Evolutionary conservation across 1,139 yeast genomes (phyloP).

Genomic region (Lodderomyces theae): DNA sequence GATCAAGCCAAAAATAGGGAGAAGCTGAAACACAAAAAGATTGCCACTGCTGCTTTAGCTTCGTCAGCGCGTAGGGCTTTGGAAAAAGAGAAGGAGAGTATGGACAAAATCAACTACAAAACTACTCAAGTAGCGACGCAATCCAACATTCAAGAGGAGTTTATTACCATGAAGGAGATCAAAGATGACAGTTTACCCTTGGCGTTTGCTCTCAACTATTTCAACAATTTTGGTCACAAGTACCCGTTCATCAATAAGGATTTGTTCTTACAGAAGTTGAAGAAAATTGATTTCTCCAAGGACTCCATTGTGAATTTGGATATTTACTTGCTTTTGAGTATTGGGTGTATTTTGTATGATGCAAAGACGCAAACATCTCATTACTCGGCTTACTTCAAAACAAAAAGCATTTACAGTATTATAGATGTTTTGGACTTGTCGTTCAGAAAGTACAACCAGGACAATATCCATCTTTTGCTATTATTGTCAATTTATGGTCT

Average conservation of each 20-base stretch:
- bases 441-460: slow-evolving; percentile 18
- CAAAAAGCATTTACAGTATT: slow-evolving; percentile 30
- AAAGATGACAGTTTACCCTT: slow-evolving; percentile 28
- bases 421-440: slow-evolving; percentile 30
- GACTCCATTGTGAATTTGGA: slow-evolving; percentile 41
- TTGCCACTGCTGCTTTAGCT: slow-evolving; percentile 12
- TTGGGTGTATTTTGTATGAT: slow-evolving; percentile 41
- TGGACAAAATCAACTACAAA: slow-evolving; percentile 9
- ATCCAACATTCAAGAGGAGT: slow-evolving; percentile 32
- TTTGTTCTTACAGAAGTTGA: slow-evolving; percentile 21
- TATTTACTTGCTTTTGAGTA: slow-evolving; percentile 36
- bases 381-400: slow-evolving; percentile 31
- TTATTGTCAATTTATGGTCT: slow-evolving; percentile 33
- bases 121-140: not conserved
- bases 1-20: slow-evolving; percentile 10
- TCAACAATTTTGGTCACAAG: slow-evolving; percentile 35
- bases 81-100: slow-evolving; percentile 6
- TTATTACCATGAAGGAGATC: slow-evolving; percentile 34
- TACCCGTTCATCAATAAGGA: slow-evolving; percentile 37
- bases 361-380: slow-evolving; percentile 21
- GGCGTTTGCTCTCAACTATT: slow-evolving; percentile 32
- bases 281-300: slow-evolving; percentile 27
- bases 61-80: slow-evolving; percentile 10
- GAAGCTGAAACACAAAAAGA: slow-evolving; percentile 2
- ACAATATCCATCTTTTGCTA: slow-evolving; percentile 26